These are phyloP conservation scores for Hypericum perforatum DNA, from an alignment of 345 rosid genomes.

Conservation along the genomic window DNA sequence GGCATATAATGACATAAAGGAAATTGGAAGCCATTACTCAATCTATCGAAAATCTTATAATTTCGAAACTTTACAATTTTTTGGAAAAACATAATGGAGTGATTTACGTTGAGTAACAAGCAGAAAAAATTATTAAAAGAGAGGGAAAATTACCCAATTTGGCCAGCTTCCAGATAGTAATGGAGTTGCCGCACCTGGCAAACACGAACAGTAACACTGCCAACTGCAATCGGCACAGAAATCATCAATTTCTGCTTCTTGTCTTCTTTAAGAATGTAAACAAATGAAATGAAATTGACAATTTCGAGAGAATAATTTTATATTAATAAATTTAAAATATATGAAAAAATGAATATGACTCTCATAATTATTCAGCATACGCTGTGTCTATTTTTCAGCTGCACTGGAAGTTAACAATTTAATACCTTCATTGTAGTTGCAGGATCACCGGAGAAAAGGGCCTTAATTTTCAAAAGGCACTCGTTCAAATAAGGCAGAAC, in stretches of 20 bases:
- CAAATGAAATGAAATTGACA: too few species aligned
- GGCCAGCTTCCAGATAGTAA: conserved; percentile 79
- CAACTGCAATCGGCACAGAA: conserved; percentile 49
- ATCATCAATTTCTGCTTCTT: conserved; percentile 13
- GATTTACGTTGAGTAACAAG: background rate
- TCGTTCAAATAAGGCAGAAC: conserved; percentile 77
- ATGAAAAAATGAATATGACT: background rate
- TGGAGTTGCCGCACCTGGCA: conserved; percentile 77
- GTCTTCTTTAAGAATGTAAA: background rate
- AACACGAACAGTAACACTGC: conserved; percentile 69
- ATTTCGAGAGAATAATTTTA: too few species aligned
- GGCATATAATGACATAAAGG: too few species aligned
- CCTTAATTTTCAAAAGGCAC: conserved; percentile 49
- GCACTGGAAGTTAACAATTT: background rate
- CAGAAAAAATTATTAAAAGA: background rate
- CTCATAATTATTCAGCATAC: too few species aligned
- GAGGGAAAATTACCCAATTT: conserved; percentile 49
- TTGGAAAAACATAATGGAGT: too few species aligned
- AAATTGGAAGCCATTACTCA: too few species aligned
- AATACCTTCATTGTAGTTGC: conserved; percentile 81
- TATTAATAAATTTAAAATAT: background rate
- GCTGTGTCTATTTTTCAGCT: too few species aligned
- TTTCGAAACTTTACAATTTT: too few species aligned
- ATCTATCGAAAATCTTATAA: too few species aligned
- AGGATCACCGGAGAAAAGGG: conserved; percentile 89